Evolutionary conservation across 345 rosid species (phyloP).

Genomic region (Boechera stricta): DNA sequence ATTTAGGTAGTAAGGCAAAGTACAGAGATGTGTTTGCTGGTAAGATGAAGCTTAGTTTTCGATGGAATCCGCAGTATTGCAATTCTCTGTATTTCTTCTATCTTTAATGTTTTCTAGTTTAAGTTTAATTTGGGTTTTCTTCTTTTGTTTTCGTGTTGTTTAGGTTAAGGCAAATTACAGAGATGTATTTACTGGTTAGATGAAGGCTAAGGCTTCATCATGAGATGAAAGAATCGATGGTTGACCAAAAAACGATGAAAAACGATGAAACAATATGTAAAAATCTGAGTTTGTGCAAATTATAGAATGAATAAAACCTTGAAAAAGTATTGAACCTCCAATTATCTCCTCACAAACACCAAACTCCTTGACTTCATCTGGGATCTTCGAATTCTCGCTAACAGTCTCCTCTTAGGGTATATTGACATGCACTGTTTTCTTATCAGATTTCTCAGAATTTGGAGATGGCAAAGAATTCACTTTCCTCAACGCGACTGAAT

Average conservation of each 20-base stretch:
- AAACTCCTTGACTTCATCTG: conserved; percentile 56
- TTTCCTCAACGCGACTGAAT: conserved; percentile 42
- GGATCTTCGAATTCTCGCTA: conserved; percentile 43
- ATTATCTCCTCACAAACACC: conserved; percentile 60
- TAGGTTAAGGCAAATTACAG: neutral
- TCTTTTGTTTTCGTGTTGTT: neutral
- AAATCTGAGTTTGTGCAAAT: neutral
- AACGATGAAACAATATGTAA: neutral
- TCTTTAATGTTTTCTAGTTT: neutral
- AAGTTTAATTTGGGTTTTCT: conserved; percentile 7
- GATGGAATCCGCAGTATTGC: conserved; percentile 24
- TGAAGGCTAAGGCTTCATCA: conserved; percentile 16
- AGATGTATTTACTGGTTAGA: neutral
- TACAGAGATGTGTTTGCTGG: conserved; percentile 16
- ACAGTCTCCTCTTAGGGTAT: conserved; percentile 40
- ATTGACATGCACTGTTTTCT: conserved; percentile 48
- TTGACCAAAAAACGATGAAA: neutral
- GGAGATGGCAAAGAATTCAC: conserved; percentile 46
- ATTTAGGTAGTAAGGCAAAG: neutral
- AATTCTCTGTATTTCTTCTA: conserved; percentile 28
- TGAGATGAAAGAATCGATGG: neutral
- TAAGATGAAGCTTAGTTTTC: conserved; percentile 27
- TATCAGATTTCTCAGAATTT: conserved; percentile 37
- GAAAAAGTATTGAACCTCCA: neutral
- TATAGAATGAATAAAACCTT: too few relatives aligned